Base-by-base conservation (phyloP, 2,329 filamentous ascomycete species). In the Colletotrichum sp. region DNA sequence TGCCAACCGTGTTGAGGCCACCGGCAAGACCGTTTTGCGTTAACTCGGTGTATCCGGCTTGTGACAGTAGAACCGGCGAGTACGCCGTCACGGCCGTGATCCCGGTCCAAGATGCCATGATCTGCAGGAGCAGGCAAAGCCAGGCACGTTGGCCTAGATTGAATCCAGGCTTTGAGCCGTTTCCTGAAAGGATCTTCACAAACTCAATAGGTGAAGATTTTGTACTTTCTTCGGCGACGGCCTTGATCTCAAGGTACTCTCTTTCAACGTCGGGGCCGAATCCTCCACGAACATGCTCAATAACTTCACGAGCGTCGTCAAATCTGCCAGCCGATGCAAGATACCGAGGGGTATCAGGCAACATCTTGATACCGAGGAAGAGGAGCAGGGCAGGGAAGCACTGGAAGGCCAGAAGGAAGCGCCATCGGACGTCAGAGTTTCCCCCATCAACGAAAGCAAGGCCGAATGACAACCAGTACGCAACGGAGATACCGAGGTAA, bases 1-100 rank as follows among this genome's bases (percentile, higher is more conserved):
- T 87, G 14, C 88, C 88, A 64, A 90, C 83, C 1, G 87, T 89
- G 79, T 89, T 90, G 18, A 89, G 79, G 7, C 87, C 86, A 7
- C 89, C 89, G 2, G 88, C 85, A 12, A 90, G 85, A 43, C 88
- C 86, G 67, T 86, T 87, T 71, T 87, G 55, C 12, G 24, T 58
- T 14, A 58, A 7, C 10, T 24, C 26, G 14, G 55, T 26, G 26
- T 28, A 28, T 5, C 55, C 55, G 14, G 55, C 55, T 18, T 58
- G 24, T 24, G 55, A 58, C 5, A 58, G 55, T 16, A 58, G 14
- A 16, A 58, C 55, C 52, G 56, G 56, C 7, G 16, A n/a, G 56
- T 59, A 59, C 24, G 26, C 26, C 56, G 26, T 59, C 18, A 59
- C 26, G 9, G 24, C 56, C 26, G 56, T 30, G 18, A 59, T 59